Percentiles rank a stretch among this genome's conserved stretches.
Evolutionary conservation across 163 green algal genomes (phyloP).

Genomic region (Scenedesmus sp.): DNA sequence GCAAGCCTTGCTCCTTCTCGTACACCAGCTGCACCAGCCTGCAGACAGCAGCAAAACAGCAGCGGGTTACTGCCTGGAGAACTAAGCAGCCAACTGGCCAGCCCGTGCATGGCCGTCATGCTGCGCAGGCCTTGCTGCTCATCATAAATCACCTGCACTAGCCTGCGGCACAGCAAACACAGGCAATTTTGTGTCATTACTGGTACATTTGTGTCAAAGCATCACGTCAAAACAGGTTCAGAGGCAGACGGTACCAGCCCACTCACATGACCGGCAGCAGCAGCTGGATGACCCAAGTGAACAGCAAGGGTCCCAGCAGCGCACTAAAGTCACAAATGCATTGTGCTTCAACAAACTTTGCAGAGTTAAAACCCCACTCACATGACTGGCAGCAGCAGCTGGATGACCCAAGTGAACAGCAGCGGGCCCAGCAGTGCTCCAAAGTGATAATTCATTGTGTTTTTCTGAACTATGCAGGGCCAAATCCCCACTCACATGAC

Average conservation of each 20-base stretch:
- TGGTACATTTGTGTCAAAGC: too few relatives aligned
- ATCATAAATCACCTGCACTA: too few relatives aligned
- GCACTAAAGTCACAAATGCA: background rate
- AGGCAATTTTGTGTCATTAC: too few relatives aligned
- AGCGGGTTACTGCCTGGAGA: too few relatives aligned
- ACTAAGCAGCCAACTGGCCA: too few relatives aligned
- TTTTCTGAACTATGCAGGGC: slow-evolving; percentile 11
- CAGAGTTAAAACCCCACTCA: background rate
- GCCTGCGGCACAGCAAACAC: too few relatives aligned
- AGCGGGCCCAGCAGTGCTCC: slow-evolving; percentile 86
- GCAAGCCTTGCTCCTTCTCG: slow-evolving; percentile 92
- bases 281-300: background rate
- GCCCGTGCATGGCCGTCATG: too few relatives aligned
- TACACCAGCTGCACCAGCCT: slow-evolving; percentile 87
- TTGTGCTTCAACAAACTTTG: too few relatives aligned
- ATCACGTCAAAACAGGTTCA: too few relatives aligned
- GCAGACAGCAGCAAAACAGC: background rate
- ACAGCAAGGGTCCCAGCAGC: background rate
- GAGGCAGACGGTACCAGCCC: too few relatives aligned
- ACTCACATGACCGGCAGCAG: too few relatives aligned
- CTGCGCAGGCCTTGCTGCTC: too few relatives aligned
- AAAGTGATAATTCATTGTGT: slow-evolving; percentile 85
- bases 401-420: slow-evolving; percentile 91
- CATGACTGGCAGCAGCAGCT: slow-evolving; percentile 85
- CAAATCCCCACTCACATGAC: background rate